Conservation (phyloP, 148 eudicot genomes). For the Arbutus unedo region DNA sequence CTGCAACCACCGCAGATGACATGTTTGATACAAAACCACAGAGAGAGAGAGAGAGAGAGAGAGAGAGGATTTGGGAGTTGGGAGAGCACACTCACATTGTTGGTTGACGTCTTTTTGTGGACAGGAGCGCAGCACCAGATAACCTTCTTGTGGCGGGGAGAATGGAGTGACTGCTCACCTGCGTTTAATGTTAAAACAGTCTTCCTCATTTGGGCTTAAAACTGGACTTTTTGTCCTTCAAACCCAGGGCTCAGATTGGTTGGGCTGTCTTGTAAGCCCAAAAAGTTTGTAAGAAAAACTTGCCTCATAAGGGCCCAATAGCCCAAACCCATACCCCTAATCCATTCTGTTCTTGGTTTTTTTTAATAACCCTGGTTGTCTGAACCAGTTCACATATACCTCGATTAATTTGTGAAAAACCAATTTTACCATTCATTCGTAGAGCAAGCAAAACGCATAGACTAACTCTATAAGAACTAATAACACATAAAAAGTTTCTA, state of each 20-base stretch:
- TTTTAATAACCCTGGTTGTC: no score
- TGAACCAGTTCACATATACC: no score
- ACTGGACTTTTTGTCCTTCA: not conserved
- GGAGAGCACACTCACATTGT: slow-evolving; percentile 9
- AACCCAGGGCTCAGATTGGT: not conserved
- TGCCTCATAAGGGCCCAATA: not conserved
- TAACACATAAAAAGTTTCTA: no score
- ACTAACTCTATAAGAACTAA: no score
- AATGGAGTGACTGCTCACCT: not conserved
- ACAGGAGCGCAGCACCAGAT: not conserved
- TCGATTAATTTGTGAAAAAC: no score
- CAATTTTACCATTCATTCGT: no score
- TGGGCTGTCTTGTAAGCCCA: not conserved
- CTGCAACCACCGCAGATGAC: slow-evolving; percentile 50
- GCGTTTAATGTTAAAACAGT: not conserved
- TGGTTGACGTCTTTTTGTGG: not conserved
- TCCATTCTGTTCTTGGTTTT: no score
- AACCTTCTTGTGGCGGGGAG: slow-evolving; percentile 8
- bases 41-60: not conserved
- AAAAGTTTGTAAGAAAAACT: not conserved
- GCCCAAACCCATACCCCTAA: not conserved
- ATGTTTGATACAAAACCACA: slow-evolving; percentile 21
- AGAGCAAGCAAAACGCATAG: no score
- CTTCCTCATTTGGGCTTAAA: not conserved
- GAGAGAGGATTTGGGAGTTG: slow-evolving; percentile 29